Base-by-base conservation (phyloP, 495 filamentous ascomycete genomes). In the Schizothecium vesticola region DNA sequence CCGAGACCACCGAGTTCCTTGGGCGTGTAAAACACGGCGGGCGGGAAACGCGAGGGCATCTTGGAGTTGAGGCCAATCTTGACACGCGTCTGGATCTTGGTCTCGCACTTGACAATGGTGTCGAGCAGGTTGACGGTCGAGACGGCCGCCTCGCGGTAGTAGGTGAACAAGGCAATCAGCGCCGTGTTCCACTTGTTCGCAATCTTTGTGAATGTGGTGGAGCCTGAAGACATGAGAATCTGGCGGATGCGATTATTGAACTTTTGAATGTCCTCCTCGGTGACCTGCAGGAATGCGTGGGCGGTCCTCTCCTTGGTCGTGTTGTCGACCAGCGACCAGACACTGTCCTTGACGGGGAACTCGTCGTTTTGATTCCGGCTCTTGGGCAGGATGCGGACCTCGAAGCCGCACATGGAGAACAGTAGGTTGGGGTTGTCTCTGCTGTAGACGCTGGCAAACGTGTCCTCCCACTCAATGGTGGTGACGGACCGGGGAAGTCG, bases 171-270 rank as follows among this genome's bases (percentile, higher is more conserved):
- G n/a, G 96, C 94, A 75, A 99, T 99, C 66, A 99, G 81, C 8
- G 91, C 93, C 0, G 96, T 98, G 78, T 99, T 99, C 96, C 96
- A 99, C 79, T 99, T 99, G 79, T 99, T 99, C 60, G 96, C 96
- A 73, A 99, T 99, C 86, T 99, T 99, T 61, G 96, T 99, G 84
- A 99, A 99, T 1, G 96, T 99, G 3, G 96, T 99, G 4, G 93
- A 97, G 26, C 96, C 96, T 69, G 94, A 98, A 13, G 93, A 97
- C 96, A 99, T 99, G 28, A 99, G 86, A 77, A 99, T 98, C 75
- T 99, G 96, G 57, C 96, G 90, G 76, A 99, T 98, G 9, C 96
- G 88, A 74, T 99, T 99, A 79, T 99, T 99, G 82, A 99, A 99
- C 79, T 98, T 98, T 68, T 96, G 92, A 68, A 98, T 94, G 72